These are phyloP conservation scores for Cryphonectria naterciae DNA, from an alignment of 2,329 filamentous ascomycete species.

Conservation along the genomic window DNA sequence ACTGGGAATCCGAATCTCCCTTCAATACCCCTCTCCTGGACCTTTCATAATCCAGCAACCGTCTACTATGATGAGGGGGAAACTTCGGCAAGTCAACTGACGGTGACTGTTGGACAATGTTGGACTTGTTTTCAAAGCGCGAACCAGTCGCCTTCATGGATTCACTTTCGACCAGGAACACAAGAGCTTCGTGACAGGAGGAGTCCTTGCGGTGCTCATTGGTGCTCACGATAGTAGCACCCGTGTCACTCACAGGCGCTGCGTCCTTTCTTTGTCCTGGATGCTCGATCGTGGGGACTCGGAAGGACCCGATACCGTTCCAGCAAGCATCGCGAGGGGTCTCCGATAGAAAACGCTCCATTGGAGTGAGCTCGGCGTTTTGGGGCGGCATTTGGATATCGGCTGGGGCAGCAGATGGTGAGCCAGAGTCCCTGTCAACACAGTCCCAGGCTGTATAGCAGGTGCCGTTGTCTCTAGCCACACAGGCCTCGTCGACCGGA, in stretches of 20 bases:
- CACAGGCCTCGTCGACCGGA: background rate
- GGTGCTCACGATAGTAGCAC: background rate
- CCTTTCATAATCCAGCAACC: background rate
- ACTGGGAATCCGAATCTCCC: background rate
- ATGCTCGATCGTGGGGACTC: background rate
- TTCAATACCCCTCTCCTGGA: background rate
- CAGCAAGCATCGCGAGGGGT: background rate
- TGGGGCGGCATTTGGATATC: background rate
- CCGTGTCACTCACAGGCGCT: slow-evolving; percentile 10
- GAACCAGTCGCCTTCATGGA: background rate
- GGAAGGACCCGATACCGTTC: background rate
- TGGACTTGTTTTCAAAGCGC: background rate
- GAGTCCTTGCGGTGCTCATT: background rate
- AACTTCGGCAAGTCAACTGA: background rate
- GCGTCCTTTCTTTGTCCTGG: background rate
- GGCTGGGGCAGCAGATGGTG: background rate
- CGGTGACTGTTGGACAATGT: background rate
- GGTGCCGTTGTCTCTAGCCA: background rate
- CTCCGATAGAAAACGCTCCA: slow-evolving; percentile 19
- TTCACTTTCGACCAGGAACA: background rate
- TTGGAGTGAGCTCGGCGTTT: background rate
- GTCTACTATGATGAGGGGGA: background rate
- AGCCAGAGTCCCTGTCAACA: background rate
- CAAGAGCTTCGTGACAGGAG: background rate
- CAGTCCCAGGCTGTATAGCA: background rate